These are phyloP conservation scores for Chaetomidium leptoderma DNA, from an alignment of 495 filamentous ascomycete species.

Conservation along the genomic window DNA sequence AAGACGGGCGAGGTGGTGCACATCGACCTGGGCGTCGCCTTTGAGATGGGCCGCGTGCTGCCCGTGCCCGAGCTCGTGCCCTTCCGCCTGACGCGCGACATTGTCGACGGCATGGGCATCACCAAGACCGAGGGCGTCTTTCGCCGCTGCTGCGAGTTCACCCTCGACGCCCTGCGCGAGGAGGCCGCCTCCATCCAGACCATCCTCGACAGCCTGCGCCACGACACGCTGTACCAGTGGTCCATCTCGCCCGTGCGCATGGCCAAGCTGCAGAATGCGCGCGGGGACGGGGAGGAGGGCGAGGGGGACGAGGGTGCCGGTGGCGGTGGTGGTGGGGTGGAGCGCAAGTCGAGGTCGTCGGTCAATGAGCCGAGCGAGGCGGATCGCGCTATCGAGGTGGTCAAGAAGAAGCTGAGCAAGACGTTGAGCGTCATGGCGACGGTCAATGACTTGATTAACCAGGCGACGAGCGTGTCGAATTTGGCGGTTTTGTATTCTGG, in stretches of 20 bases:
- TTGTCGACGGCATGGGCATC: slow-evolving; percentile 96
- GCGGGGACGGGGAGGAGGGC: slow-evolving; percentile 32
- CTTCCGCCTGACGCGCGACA: slow-evolving; percentile 89
- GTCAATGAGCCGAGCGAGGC: slow-evolving; percentile 83
- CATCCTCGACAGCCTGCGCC: slow-evolving; percentile 89
- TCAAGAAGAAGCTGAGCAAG: slow-evolving; percentile 90
- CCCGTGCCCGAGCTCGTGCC: slow-evolving; percentile 93
- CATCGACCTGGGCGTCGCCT: slow-evolving; percentile 93
- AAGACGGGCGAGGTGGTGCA: slow-evolving; percentile 91
- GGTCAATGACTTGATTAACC: slow-evolving; percentile 94
- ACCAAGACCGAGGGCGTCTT: slow-evolving; percentile 95
- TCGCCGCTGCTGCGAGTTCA: slow-evolving; percentile 95
- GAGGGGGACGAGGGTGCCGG: slow-evolving; percentile 25
- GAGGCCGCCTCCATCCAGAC: slow-evolving; percentile 96
- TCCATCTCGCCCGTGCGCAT: slow-evolving; percentile 85
- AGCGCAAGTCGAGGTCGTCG: slow-evolving; percentile 1
- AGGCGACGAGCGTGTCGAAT: slow-evolving; percentile 89
- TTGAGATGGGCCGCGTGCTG: slow-evolving; percentile 89
- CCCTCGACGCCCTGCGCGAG: slow-evolving; percentile 83
- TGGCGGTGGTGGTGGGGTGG: slow-evolving; percentile 7
- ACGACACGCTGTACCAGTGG: slow-evolving; percentile 96
- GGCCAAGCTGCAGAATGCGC: slow-evolving; percentile 54
- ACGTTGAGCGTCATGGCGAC: slow-evolving; percentile 89
- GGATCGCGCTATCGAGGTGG: slow-evolving; percentile 83
- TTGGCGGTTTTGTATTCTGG: slow-evolving; percentile 87